These are phyloP conservation scores for Trichoderma parareesei DNA, from an alignment of 495 filamentous ascomycete species.

Conservation along the genomic window DNA sequence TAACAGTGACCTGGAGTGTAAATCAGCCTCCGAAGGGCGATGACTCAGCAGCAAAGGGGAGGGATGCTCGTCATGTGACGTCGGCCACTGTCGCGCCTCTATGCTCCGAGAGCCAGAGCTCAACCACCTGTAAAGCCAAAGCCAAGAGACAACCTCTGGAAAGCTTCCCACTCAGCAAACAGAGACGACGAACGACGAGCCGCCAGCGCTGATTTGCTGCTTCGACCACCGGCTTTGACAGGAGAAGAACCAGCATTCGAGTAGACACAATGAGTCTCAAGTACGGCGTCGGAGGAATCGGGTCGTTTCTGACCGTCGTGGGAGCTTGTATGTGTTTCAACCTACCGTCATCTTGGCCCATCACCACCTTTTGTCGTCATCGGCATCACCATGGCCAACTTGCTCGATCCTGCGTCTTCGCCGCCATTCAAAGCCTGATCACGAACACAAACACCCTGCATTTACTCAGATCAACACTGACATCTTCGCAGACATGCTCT, in stretches of 20 bases:
- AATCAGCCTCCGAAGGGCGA: background rate
- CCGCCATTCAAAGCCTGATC: too few relatives aligned
- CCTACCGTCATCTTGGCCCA: background rate
- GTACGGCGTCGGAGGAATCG: constrained; percentile 65
- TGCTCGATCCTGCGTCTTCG: background rate
- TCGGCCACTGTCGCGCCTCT: constrained; percentile 7
- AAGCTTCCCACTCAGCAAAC: too few relatives aligned
- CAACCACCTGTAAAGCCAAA: background rate
- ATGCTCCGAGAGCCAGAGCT: background rate
- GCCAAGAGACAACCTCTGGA: too few relatives aligned
- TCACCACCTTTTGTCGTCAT: too few relatives aligned
- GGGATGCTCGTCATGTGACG: background rate
- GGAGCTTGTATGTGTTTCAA: constrained; percentile 63
- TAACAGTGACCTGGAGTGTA: background rate
- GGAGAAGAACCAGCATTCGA: background rate
- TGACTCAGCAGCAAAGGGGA: constrained; percentile 1
- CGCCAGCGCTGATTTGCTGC: background rate
- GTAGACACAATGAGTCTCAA: constrained; percentile 38
- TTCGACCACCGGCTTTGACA: background rate
- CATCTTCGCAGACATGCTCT: constrained; percentile 74
- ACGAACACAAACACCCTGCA: too few relatives aligned
- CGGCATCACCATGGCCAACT: too few relatives aligned
- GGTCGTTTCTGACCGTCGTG: constrained; percentile 67
- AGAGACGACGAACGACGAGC: background rate
- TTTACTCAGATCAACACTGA: background rate